phyloP scores from a whole-genome alignment of 176 grass and related monocot species.

The Oryza brachyantha region DNA sequence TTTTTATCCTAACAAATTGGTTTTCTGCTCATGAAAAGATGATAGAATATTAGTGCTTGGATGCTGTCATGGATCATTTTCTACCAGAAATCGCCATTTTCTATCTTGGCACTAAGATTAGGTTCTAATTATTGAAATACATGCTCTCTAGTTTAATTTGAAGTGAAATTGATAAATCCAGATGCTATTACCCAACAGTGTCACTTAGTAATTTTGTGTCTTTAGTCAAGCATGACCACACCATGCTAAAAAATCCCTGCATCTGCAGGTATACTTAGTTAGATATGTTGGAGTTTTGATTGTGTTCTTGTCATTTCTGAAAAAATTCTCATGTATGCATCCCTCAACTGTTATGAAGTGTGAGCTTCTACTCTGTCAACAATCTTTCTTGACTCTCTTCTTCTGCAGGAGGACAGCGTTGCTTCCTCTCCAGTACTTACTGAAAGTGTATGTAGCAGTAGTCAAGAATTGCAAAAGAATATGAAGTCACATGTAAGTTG shows the following conservation, averaged over 20 bases:
- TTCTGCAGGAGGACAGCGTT: constrained; percentile 28
- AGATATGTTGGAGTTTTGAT: not conserved
- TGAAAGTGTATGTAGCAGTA: constrained; percentile 10
- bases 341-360: not conserved
- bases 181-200: not conserved
- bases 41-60: not conserved
- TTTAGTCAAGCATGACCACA: not conserved
- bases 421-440: not conserved
- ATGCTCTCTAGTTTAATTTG: not conserved
- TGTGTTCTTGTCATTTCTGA: not conserved
- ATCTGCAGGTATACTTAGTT: not conserved
- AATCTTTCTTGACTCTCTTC: not conserved
- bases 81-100: not conserved
- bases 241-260: not conserved
- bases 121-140: not conserved
- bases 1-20: not conserved
- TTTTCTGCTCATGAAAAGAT: not conserved
- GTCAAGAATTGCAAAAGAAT: constrained; percentile 19
- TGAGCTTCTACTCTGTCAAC: not conserved
- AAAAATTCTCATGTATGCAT: not conserved
- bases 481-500: constrained; percentile 1
- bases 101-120: not conserved
- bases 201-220: not conserved
- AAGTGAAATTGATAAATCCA: not conserved
- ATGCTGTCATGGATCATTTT: not conserved